Evolutionary conservation across 345 rosid genomes (phyloP), one percentile per base, ranked within the genome.

Genomic region (Carallia pectinifolia): DNA sequence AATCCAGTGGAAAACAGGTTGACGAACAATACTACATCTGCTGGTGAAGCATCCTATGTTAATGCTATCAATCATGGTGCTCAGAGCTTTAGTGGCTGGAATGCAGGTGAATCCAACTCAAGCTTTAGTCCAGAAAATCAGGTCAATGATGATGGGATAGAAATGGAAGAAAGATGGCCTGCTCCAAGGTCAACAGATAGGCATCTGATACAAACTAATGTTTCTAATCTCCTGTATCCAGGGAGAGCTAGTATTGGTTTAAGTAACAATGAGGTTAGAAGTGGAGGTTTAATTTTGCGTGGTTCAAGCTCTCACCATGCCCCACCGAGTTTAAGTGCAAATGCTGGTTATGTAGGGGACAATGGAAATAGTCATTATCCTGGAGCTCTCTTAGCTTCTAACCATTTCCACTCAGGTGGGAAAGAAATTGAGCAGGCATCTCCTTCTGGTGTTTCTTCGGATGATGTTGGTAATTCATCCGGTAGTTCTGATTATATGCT

Each of bases 21-120:
- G 63, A 67, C 86, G 13, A 82, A 76, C 82, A 76, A 66, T 62
- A n/a, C 73, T 23, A 81, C 53, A 39, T 61, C 90, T 76, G 82
- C 86, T 66, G 76, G 77, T 50, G 80, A 74, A 62, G 75, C 80
- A 39, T 55, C 82, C 18, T 79, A 82, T 52, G 73, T 70, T 53
- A 75, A 78, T 75, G 71, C 85, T 16, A 69, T 69, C 36, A 61
- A 77, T 81, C 82, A 79, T 71, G 81, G 74, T 66, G 70, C 50
- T 75, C 92, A 76, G 59, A 74, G 65, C 67, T 82, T 77, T 68
- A 68, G 79, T 76, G 80, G 83, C 73, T 87, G 89, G 96, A 88
- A 72, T 76, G 79, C 77, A 19, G 88, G 91, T 50, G 97, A 90
- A 72, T 77, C 92, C 36, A 84, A 89, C 80, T 85, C 89, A 40